Conservation (phyloP, 148 eudicot genomes). For the Limonium bicolor region DNA sequence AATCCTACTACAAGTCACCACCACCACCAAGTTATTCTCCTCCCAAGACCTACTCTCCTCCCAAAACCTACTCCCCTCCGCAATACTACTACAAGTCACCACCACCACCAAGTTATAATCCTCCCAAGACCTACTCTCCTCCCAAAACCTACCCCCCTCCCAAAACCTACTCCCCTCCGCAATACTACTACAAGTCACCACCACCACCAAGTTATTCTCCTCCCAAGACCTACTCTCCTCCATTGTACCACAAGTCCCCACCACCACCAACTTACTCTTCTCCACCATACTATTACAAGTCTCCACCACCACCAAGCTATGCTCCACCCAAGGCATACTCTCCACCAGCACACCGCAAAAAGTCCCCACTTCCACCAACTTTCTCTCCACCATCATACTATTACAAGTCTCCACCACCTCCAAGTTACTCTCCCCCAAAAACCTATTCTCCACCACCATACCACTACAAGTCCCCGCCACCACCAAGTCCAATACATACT, state of each 20-base stretch:
- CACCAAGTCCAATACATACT: conserved; percentile 8
- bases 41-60: too few species aligned
- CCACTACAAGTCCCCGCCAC: conserved; percentile 6
- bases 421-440: too few species aligned
- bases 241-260: conserved; percentile 12
- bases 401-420: conserved; percentile 8
- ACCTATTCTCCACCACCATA: background rate
- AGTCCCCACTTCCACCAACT: conserved; percentile 8
- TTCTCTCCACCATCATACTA: background rate
- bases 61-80: too few species aligned
- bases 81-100: conserved; percentile 19
- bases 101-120: conserved; percentile 26
- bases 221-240: too few species aligned
- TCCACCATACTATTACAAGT: conserved; percentile 10
- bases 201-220: conserved; percentile 15
- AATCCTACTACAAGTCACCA: conserved; percentile 10
- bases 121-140: too few species aligned
- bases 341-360: conserved; percentile 4
- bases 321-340: too few species aligned
- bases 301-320: conserved; percentile 6
- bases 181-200: conserved; percentile 6
- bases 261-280: conserved; percentile 19
- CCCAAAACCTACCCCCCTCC: too few species aligned
- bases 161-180: too few species aligned
- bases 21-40: too few species aligned